Conservation (phyloP, 805 yeast species). For the Candida tallmaniae region DNA sequence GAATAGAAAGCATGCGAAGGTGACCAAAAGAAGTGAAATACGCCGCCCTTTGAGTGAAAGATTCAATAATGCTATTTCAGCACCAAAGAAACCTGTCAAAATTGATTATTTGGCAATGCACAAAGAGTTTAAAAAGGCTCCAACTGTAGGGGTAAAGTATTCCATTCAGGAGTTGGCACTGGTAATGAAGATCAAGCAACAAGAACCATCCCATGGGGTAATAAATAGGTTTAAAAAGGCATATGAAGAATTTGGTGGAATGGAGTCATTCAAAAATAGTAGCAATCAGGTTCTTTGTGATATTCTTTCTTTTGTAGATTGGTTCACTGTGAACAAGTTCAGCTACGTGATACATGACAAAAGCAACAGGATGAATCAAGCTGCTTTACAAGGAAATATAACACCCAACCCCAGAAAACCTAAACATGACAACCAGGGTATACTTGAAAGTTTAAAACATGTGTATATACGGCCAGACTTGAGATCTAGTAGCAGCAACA, state of each 20-base stretch:
- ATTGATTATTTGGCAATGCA: too few species aligned
- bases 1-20: constrained; percentile 4
- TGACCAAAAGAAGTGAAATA: background rate
- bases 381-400: background rate
- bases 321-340: constrained; percentile 12
- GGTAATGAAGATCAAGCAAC: too few species aligned
- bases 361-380: constrained; percentile 1
- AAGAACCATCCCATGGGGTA: too few species aligned
- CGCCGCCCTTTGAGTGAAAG: too few species aligned
- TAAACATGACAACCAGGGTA: background rate
- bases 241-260: constrained; percentile 1
- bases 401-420: background rate
- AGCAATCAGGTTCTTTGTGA: background rate
- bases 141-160: background rate
- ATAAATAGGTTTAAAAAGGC: constrained; percentile 2
- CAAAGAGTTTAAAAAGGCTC: too few species aligned
- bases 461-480: constrained; percentile 11
- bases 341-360: constrained; percentile 10
- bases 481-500: background rate
- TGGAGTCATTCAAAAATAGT: background rate
- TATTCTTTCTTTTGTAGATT: background rate
- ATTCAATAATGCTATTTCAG: too few species aligned
- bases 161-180: too few species aligned
- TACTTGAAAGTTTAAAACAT: background rate
- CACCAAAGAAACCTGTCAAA: constrained; percentile 2